Conservation (phyloP, 2,329 filamentous ascomycete species). For the Microdochium bolleyi region DNA sequence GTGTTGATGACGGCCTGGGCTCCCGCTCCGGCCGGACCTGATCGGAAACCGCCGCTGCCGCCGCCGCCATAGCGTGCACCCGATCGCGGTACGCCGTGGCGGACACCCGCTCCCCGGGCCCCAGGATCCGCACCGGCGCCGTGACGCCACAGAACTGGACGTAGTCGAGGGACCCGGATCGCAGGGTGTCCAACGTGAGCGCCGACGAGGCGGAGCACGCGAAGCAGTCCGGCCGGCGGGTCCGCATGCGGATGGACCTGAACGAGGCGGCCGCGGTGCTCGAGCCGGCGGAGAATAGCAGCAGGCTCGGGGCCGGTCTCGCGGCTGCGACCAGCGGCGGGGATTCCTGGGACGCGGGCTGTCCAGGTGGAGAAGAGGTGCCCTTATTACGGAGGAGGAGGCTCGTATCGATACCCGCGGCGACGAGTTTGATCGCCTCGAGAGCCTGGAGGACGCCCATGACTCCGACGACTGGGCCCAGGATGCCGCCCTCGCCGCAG, state of each 20-base stretch:
- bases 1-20: no score
- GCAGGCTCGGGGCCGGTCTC: slow-evolving; percentile 21
- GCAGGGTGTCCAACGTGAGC: slow-evolving; percentile 56
- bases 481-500: slow-evolving; percentile 86
- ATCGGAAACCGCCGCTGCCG: background rate
- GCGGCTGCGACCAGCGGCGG: slow-evolving; percentile 5
- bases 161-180: slow-evolving; percentile 68
- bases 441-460: slow-evolving; percentile 93
- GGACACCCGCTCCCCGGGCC: slow-evolving; percentile 58
- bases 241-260: slow-evolving; percentile 66
- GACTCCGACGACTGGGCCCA: slow-evolving; percentile 84
- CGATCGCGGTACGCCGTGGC: slow-evolving; percentile 46
- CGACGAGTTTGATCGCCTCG: slow-evolving; percentile 79
- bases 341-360: no score
- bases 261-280: slow-evolving; percentile 42
- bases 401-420: slow-evolving; percentile 23
- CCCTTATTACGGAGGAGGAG: no score
- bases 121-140: slow-evolving; percentile 46
- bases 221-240: slow-evolving; percentile 61
- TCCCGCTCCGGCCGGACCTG: background rate
- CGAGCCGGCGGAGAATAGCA: slow-evolving; percentile 39
- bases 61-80: background rate
- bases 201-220: slow-evolving; percentile 61
- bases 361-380: no score
- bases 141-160: slow-evolving; percentile 72